A percentile compares a stretch with the other conserved stretches of the same genome.
phyloP scores from a whole-genome alignment of 768 basidiomycete species.

The Boletus barrowsii region DNA sequence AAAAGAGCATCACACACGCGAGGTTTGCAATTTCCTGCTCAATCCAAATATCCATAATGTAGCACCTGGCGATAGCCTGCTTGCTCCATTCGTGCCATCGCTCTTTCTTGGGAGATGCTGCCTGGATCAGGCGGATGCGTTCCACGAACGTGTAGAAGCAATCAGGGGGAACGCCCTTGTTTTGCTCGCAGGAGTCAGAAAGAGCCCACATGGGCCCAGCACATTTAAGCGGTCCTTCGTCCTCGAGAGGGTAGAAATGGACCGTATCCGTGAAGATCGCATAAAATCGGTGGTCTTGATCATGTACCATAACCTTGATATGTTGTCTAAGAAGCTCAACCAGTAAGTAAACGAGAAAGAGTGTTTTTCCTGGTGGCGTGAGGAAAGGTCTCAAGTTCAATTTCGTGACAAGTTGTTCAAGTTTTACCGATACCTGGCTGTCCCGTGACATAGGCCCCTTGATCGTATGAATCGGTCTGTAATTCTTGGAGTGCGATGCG shows the following conservation, averaged over 20 bases:
- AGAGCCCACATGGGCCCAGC: background rate
- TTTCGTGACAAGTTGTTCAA: no score
- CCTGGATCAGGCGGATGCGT: background rate
- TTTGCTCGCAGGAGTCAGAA: background rate
- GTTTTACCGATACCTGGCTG: no score
- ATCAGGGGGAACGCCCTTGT: background rate
- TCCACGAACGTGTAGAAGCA: fast-evolving
- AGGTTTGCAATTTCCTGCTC: background rate
- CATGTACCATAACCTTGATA: no score
- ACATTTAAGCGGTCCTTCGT: background rate
- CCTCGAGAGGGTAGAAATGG: background rate
- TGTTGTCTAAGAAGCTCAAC: no score
- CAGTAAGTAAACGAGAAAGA: no score
- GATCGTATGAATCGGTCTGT: no score
- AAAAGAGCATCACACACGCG: background rate
- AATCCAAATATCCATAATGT: slow-evolving; percentile 2
- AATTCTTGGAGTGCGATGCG: no score
- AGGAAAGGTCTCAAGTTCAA: no score
- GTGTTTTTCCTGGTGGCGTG: no score
- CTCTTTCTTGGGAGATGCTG: background rate
- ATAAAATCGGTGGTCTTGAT: no score
- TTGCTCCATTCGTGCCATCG: background rate
- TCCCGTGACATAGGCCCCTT: no score
- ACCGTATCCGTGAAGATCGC: background rate
- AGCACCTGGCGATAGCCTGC: background rate